A percentile compares a stretch with the other conserved stretches of the same genome.
Conservation (phyloP, 345 rosid species). For the Acer negundo region DNA sequence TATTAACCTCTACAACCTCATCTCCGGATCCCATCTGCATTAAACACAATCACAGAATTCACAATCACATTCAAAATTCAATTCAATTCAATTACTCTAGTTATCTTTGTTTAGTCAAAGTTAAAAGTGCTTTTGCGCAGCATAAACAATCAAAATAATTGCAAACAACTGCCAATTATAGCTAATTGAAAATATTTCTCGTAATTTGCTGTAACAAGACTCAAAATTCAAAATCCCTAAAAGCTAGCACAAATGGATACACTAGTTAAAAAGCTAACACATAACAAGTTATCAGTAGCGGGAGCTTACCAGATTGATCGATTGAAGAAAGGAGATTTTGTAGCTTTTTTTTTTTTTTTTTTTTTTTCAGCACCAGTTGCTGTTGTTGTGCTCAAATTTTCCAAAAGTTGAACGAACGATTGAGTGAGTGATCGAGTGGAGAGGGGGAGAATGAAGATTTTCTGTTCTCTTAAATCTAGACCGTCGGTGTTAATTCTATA, state of each 20-base stretch:
- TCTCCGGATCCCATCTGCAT: constrained; percentile 48
- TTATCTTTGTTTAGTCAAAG: too few relatives aligned
- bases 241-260: background rate
- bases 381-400: background rate
- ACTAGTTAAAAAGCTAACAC: too few relatives aligned
- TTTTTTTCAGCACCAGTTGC: background rate
- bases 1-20: constrained; percentile 55
- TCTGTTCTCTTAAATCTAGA: constrained; percentile 1
- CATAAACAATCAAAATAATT: too few relatives aligned
- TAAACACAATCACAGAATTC: background rate
- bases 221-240: background rate
- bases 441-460: background rate
- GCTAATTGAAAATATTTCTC: background rate
- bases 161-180: too few relatives aligned
- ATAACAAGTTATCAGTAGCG: too few relatives aligned
- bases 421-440: background rate
- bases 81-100: too few relatives aligned
- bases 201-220: background rate
- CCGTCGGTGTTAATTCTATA: background rate
- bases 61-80: background rate
- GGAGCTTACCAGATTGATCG: background rate
- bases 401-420: background rate
- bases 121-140: too few relatives aligned
- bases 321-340: background rate
- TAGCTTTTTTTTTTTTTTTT: background rate